Conservation (phyloP, 2,329 filamentous ascomycete genomes). For the Fusarium sp. region DNA sequence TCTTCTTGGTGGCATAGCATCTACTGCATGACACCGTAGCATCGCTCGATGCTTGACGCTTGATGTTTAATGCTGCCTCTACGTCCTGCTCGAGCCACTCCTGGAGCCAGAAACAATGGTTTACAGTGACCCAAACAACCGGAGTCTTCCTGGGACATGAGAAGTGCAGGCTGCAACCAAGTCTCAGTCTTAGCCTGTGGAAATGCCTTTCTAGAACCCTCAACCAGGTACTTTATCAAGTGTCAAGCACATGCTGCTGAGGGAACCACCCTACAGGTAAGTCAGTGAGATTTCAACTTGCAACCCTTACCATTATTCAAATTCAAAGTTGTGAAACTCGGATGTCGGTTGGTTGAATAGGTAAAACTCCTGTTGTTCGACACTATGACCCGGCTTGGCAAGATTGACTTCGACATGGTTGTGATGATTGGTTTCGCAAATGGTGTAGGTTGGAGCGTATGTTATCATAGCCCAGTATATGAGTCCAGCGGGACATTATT, state of each 20-base stretch:
- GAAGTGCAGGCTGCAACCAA: background rate
- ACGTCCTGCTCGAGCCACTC: background rate
- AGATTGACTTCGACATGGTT: background rate
- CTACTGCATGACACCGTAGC: background rate
- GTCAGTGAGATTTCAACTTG: conserved; percentile 30
- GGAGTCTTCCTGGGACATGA: background rate
- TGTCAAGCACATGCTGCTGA: background rate
- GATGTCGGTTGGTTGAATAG: background rate
- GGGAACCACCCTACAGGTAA: conserved; percentile 16
- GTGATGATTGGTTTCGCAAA: background rate
- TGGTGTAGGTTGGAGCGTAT: background rate
- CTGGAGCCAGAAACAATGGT: background rate
- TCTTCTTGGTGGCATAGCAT: background rate
- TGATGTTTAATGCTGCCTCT: background rate
- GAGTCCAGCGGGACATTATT: conserved; percentile 18
- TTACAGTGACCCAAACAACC: background rate
- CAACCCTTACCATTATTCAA: conserved; percentile 30
- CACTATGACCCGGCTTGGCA: background rate
- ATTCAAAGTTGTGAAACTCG: background rate
- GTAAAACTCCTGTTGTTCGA: background rate
- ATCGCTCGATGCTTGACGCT: conserved; percentile 28
- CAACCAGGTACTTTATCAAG: background rate
- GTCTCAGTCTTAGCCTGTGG: background rate
- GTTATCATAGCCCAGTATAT: conserved; percentile 1
- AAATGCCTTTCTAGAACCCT: background rate